Percentiles rank a stretch among this genome's conserved stretches.
Conservation (phyloP, 768 basidiomycete genomes). For the Pulveroboletus ravenelii region DNA sequence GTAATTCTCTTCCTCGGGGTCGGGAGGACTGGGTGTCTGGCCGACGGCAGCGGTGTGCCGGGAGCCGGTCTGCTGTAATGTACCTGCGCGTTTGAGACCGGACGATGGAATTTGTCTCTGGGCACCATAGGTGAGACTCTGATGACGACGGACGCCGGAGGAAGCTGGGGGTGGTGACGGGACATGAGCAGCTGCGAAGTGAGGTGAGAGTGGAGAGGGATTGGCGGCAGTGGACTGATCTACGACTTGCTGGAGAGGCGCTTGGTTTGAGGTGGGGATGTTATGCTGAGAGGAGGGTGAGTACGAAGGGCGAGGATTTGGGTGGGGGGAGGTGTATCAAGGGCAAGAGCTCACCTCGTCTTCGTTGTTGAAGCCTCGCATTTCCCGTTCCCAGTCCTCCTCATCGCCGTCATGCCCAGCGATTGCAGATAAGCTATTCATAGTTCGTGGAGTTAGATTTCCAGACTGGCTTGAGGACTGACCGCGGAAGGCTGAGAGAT, state of each 20-base stretch:
- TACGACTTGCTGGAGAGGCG: constrained; percentile 45
- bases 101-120: constrained; percentile 46
- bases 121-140: constrained; percentile 71
- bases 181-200: constrained; percentile 46
- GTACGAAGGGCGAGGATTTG: background rate
- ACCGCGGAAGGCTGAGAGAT: constrained; percentile 45
- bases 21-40: constrained; percentile 43
- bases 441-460: constrained; percentile 60
- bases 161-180: constrained; percentile 71
- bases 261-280: constrained; percentile 17
- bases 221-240: constrained; percentile 39
- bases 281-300: constrained; percentile 24
- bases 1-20: constrained; percentile 54
- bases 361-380: constrained; percentile 53
- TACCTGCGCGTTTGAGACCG: constrained; percentile 72
- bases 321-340: background rate
- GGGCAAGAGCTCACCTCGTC: constrained; percentile 52
- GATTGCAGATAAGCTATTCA: constrained; percentile 83
- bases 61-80: constrained; percentile 48
- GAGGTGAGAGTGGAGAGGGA: constrained; percentile 60
- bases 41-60: constrained; percentile 27
- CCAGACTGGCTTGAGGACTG: constrained; percentile 51
- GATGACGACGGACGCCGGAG: constrained; percentile 72
- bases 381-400: constrained; percentile 77
- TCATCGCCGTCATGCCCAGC: constrained; percentile 85